A percentile compares a stretch with the other conserved stretches of the same genome.
Evolutionary conservation across 441 rosid genomes (phyloP).

Genomic region (Cnidoscolus chayamansa): DNA sequence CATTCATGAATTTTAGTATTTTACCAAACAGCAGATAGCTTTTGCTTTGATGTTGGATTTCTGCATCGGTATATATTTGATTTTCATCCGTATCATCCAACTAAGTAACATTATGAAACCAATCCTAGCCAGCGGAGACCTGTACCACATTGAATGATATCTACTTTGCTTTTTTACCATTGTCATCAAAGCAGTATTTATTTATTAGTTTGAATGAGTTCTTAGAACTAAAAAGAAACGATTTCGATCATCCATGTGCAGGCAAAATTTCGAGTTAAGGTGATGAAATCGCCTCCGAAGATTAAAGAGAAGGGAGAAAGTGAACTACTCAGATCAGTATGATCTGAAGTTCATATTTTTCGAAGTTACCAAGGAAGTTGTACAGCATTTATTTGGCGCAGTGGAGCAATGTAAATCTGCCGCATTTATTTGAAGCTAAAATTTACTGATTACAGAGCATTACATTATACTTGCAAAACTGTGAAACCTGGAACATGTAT

Average conservation of each 20-base stretch:
- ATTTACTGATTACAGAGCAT: not conserved
- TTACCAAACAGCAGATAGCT: not conserved
- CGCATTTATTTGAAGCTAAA: not conserved
- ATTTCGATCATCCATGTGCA: conserved; percentile 29
- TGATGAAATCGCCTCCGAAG: conserved; percentile 38
- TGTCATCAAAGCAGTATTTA: not conserved
- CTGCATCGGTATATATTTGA: not conserved
- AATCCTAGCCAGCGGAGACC: no score
- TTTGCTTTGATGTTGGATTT: not conserved
- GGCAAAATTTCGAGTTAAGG: conserved; percentile 72
- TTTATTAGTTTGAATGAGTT: not conserved
- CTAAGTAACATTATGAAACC: not conserved
- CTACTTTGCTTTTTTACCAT: not conserved
- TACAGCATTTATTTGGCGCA: conserved; percentile 32
- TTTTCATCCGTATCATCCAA: not conserved
- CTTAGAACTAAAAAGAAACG: not conserved
- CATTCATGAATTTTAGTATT: not conserved
- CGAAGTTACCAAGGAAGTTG: conserved; percentile 18
- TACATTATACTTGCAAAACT: conserved; percentile 19
- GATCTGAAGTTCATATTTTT: conserved; percentile 14
- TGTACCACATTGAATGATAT: not conserved
- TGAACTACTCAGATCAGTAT: conserved; percentile 52
- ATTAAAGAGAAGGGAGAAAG: conserved; percentile 27
- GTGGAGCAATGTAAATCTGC: conserved; percentile 16
- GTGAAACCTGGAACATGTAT: conserved; percentile 10